These are phyloP conservation scores for Phytophthora quininea DNA, from an alignment of 352 stramenopile genomes.

Conservation along the genomic window DNA sequence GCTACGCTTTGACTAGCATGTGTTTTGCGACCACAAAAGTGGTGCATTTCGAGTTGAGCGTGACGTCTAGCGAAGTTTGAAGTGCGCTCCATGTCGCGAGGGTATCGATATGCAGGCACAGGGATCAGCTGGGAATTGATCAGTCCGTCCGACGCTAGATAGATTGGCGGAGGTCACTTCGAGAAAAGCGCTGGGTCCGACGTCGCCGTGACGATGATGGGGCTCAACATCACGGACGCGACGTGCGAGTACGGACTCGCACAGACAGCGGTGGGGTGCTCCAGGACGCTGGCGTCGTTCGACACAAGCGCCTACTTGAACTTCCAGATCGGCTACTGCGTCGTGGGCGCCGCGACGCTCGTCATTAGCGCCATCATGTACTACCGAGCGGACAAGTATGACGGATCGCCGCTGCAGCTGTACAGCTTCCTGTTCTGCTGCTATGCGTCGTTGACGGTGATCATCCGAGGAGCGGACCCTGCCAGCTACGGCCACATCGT, in stretches of 20 bases:
- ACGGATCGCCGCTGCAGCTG: constrained; percentile 54
- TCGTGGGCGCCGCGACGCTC: constrained; percentile 41
- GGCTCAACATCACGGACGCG: constrained; percentile 42
- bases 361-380: constrained; percentile 52
- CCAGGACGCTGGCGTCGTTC: constrained; percentile 49
- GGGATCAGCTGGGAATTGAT: constrained; percentile 20
- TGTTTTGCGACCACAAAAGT: neutral
- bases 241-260: constrained; percentile 67
- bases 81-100: constrained; percentile 6
- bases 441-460: constrained; percentile 56
- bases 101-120: constrained; percentile 1
- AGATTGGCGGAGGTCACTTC: constrained; percentile 9
- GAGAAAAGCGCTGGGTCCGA: constrained; percentile 1
- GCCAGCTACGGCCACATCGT: constrained; percentile 55
- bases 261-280: constrained; percentile 40
- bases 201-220: constrained; percentile 20
- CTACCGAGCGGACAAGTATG: constrained; percentile 38
- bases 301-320: constrained; percentile 33
- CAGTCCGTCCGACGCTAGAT: neutral
- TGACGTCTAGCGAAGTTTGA: no score
- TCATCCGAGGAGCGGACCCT: constrained; percentile 61
- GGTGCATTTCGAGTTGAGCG: no score
- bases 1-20: constrained; percentile 11
- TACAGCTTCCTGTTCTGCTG: constrained; percentile 56
- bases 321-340: constrained; percentile 51